Evolutionary conservation across 495 filamentous ascomycete species (phyloP), one percentile per base, ranked within the genome.

Genomic region (Aspergillus sparsus): DNA sequence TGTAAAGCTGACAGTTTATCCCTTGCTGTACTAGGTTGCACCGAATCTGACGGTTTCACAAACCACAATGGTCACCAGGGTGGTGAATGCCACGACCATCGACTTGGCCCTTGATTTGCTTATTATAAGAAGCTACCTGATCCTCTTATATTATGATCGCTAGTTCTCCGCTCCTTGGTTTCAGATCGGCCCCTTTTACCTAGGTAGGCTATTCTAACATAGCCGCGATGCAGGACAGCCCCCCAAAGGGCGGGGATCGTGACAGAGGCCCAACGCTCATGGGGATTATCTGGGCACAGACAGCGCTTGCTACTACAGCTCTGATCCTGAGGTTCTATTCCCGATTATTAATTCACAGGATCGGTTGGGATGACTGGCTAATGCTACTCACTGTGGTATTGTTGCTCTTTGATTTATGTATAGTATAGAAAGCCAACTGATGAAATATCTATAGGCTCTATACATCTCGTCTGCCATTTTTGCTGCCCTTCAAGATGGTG

Each of bases 291-390:
- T 51, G 49, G 49, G 12, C 49, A n/a, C 27, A 51, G 7, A 51
- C 49, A 12, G 49, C 49, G 6, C 21, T 51, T 32, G 44, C 18
- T 18, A 47, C 44, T 15, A 34, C 49, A 11, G 11, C 33, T 12
- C 5, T 34, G 12, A n/a, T 51, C 34, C 31, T 51, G 12, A 13
- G 49, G 6, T 34, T 51, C 15, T 51, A 51, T 32, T 51, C 49
- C 13, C 49, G 49, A 33, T 31, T 51, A n/a, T 12, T 51, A 10
- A 51, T 51, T 34, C 49, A 31, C 49, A 51, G 34, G 32, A 13
- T 51, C 27, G 49, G 49, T 10, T 51, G 49, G 49, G 49, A 51
- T 51, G 49, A 51, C 49, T 51, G 49, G 49, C 49, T 51, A 7
- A 51, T 51, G 49, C 49, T 51, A 5, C 49, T 51, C 31, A 51